phyloP scores from a whole-genome alignment of 176 grass and related monocot genomes.

The Miscanthus lutarioriparius region DNA sequence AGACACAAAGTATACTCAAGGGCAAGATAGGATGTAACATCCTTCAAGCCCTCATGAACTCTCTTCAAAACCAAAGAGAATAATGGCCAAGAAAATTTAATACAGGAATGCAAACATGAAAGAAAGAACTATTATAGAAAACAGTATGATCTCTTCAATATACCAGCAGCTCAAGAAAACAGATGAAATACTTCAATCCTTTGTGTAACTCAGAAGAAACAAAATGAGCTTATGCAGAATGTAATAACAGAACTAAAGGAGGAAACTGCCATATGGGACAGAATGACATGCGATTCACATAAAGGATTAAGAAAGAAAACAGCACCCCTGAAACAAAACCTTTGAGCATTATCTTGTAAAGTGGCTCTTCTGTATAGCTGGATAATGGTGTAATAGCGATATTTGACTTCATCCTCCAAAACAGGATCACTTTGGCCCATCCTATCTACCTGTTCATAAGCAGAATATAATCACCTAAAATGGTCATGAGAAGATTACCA shows the following conservation, averaged over 20 bases:
- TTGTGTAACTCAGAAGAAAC: background rate
- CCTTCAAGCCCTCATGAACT: conserved; percentile 9
- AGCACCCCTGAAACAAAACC: conserved; percentile 37
- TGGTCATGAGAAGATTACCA: background rate
- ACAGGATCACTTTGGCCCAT: conserved; percentile 74
- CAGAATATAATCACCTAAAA: conserved; percentile 31
- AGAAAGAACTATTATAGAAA: conserved; percentile 16
- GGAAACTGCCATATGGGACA: background rate
- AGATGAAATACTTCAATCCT: conserved; percentile 15
- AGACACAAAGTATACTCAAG: conserved; percentile 3
- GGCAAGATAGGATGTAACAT: background rate
- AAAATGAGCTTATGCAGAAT: conserved; percentile 5
- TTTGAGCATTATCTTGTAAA: conserved; percentile 97
- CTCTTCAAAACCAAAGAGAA: conserved; percentile 10
- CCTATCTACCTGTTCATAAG: conserved; percentile 68
- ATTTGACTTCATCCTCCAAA: conserved; percentile 99
- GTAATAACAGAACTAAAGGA: conserved; percentile 12
- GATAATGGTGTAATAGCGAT: conserved; percentile 91
- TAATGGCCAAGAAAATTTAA: background rate
- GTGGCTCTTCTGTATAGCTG: conserved; percentile 93
- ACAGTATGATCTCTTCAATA: background rate
- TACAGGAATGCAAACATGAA: background rate
- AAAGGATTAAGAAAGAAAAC: conserved; percentile 6
- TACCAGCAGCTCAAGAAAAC: conserved; percentile 16
- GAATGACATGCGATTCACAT: background rate